Evolutionary conservation across 768 basidiomycete genomes (phyloP).

Genomic region (Nevesoporus exiguus): DNA sequence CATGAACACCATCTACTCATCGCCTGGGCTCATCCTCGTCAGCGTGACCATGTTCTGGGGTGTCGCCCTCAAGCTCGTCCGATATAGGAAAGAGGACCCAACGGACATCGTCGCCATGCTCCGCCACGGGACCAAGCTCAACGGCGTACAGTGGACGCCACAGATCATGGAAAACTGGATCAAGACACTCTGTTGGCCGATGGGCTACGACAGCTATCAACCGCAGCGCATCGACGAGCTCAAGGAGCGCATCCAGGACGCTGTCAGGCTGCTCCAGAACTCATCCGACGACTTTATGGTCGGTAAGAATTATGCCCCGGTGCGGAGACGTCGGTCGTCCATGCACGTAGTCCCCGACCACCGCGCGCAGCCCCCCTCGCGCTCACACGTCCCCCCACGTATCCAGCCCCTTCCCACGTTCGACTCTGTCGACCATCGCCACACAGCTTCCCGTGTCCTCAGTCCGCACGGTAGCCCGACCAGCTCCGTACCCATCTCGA

Average conservation of each 20-base stretch:
- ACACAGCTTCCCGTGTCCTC: not conserved
- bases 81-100: conserved; percentile 61
- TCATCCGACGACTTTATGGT: conserved; percentile 14
- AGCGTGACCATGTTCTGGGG: conserved; percentile 72
- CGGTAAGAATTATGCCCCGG: not conserved
- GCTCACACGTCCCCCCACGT: not conserved
- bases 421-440: not conserved
- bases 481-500: not conserved
- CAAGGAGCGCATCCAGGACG: conserved; percentile 51
- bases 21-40: conserved; percentile 51
- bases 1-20: conserved; percentile 55
- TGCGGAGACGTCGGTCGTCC: conserved; percentile 8
- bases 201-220: conserved; percentile 55
- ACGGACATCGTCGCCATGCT: conserved; percentile 65
- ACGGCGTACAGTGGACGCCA: conserved; percentile 53
- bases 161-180: conserved; percentile 57
- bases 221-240: conserved; percentile 43
- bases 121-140: conserved; percentile 53
- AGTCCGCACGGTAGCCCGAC: conserved; percentile 14
- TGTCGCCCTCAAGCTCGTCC: conserved; percentile 67
- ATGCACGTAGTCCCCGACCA: conserved; percentile 6
- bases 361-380: not conserved
- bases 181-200: conserved; percentile 53
- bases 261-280: conserved; percentile 35
- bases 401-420: not conserved